Conservation (phyloP, 2,329 filamentous ascomycete species). For the Fusarium albidum region DNA sequence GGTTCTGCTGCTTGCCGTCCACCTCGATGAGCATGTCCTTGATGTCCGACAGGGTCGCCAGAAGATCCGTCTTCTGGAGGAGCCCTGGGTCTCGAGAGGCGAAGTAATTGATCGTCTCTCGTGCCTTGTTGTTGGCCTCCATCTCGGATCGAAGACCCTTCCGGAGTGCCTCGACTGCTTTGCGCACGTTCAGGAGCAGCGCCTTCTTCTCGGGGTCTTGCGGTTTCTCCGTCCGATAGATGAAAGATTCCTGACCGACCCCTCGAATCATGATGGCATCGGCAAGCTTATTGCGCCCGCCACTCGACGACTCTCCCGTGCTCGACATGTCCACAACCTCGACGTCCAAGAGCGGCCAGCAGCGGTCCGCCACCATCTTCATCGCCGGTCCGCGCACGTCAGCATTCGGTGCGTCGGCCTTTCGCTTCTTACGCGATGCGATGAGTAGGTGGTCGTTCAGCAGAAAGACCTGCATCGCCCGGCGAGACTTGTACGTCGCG, state of each 20-base stretch:
- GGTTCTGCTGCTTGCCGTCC: constrained; percentile 94
- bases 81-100: constrained; percentile 79
- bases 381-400: constrained; percentile 64
- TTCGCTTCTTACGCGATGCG: constrained; percentile 91
- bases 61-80: constrained; percentile 79
- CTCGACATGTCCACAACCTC: constrained; percentile 89
- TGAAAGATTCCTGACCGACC: constrained; percentile 89
- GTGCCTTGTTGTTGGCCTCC: constrained; percentile 83
- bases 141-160: constrained; percentile 86
- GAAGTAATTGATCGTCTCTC: constrained; percentile 87
- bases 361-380: constrained; percentile 91
- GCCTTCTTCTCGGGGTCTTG: constrained; percentile 81
- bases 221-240: constrained; percentile 87
- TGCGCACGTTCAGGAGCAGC: constrained; percentile 88
- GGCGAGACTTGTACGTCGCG: constrained; percentile 92
- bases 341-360: constrained; percentile 92
- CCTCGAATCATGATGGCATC: constrained; percentile 91
- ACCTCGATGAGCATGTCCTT: constrained; percentile 94
- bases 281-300: constrained; percentile 68
- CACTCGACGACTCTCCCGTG: constrained; percentile 62
- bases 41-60: constrained; percentile 79
- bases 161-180: constrained; percentile 89
- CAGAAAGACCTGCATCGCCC: constrained; percentile 89
- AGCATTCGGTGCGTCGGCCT: constrained; percentile 70
- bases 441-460: constrained; percentile 95